phyloP scores from a whole-genome alignment of 2,329 filamentous ascomycete species.

The Emmonsiellopsis sp. region DNA sequence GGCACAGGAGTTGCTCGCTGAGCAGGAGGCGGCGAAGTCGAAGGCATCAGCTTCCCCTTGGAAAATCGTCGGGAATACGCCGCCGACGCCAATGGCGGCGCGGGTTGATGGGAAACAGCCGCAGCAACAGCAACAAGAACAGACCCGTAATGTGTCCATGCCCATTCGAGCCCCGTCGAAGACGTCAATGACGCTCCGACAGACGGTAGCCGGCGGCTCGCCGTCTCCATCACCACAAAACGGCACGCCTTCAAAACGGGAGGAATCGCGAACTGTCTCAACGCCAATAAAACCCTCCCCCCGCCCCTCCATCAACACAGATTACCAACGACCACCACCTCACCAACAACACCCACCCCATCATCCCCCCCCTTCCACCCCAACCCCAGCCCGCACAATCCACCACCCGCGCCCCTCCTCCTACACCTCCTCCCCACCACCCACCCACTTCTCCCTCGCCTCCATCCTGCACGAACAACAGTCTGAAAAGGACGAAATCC shows the following conservation, averaged over 20 bases:
- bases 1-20: slow-evolving; percentile 32
- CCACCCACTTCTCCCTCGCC: slow-evolving; percentile 64
- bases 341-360: slow-evolving; percentile 31
- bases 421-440: slow-evolving; percentile 41
- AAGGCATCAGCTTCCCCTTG: slow-evolving; percentile 45
- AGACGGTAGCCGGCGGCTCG: slow-evolving; percentile 45
- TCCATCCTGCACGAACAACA: slow-evolving; percentile 86
- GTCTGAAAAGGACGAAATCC: slow-evolving; percentile 71
- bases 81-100: slow-evolving; percentile 6
- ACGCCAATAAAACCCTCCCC: slow-evolving; percentile 1
- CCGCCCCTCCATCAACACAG: background rate
- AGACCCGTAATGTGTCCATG: background rate
- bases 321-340: background rate
- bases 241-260: background rate
- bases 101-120: slow-evolving; percentile 9
- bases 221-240: slow-evolving; percentile 16
- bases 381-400: slow-evolving; percentile 28
- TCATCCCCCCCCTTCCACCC: slow-evolving; percentile 15
- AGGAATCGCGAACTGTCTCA: background rate
- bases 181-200: slow-evolving; percentile 52
- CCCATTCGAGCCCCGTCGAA: slow-evolving; percentile 21
- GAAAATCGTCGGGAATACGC: slow-evolving; percentile 46
- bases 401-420: slow-evolving; percentile 38
- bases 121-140: slow-evolving; percentile 2
- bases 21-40: slow-evolving; percentile 28